Evolutionary conservation across 176 grass and related monocot species (phyloP).

Genomic region (Aegilops sharonensis): DNA sequence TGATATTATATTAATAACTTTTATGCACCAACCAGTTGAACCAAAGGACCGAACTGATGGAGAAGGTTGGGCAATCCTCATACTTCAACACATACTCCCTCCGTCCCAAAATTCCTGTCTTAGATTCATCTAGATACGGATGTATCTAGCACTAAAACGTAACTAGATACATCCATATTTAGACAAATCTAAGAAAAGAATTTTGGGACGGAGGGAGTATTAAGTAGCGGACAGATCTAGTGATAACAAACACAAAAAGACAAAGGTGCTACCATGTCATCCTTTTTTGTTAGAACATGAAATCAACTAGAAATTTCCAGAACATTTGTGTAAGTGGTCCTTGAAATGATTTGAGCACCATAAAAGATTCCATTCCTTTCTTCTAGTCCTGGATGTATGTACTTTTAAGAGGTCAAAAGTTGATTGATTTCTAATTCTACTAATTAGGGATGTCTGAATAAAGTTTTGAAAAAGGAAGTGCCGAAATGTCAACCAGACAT

Average conservation of each 20-base stretch:
- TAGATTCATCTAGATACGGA: too few relatives aligned
- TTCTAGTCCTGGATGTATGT: neutral
- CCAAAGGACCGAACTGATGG: neutral
- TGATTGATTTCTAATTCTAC: slow-evolving; percentile 29
- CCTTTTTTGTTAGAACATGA: slow-evolving; percentile 3
- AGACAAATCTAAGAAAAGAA: too few relatives aligned
- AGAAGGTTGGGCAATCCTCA: neutral
- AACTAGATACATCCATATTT: too few relatives aligned
- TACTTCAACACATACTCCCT: neutral
- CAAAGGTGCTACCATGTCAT: neutral
- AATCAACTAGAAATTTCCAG: neutral
- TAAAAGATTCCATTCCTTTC: neutral
- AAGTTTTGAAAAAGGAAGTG: slow-evolving; percentile 72
- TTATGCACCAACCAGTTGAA: neutral
- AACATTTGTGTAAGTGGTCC: neutral
- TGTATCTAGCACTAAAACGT: too few relatives aligned
- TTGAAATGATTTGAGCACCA: neutral
- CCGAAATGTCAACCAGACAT: slow-evolving; percentile 73
- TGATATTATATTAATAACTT: neutral
- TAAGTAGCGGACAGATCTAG: neutral
- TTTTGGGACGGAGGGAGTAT: neutral
- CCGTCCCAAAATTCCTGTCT: too few relatives aligned
- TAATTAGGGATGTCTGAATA: slow-evolving; percentile 66
- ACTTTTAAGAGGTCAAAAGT: slow-evolving; percentile 8
- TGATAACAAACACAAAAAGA: neutral